Evolutionary conservation across 2,329 filamentous ascomycete species (phyloP).

Genomic region (Harringtonia lauricola): DNA sequence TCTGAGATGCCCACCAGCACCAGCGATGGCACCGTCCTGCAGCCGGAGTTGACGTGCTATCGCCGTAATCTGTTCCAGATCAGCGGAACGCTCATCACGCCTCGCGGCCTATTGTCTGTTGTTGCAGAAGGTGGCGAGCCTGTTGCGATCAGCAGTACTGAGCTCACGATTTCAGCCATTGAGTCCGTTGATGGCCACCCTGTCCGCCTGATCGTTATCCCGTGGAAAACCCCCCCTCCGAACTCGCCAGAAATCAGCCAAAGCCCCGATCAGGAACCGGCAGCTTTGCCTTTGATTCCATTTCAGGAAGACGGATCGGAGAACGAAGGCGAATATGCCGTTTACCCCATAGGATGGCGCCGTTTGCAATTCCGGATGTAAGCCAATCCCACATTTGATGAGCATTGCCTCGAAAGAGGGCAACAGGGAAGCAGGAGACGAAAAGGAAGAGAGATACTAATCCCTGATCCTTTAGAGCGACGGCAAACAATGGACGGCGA

Average conservation of each 20-base stretch:
- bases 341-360: slow-evolving; percentile 90
- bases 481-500: slow-evolving; percentile 87
- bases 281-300: slow-evolving; percentile 63
- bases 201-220: slow-evolving; percentile 90
- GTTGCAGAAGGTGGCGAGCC: slow-evolving; percentile 77
- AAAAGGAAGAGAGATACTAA: background rate
- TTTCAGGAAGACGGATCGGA: slow-evolving; percentile 49
- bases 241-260: slow-evolving; percentile 58
- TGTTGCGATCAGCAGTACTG: slow-evolving; percentile 70
- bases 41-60: slow-evolving; percentile 88
- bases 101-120: slow-evolving; percentile 66
- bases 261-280: slow-evolving; percentile 70
- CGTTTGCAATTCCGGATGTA: slow-evolving; percentile 80
- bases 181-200: slow-evolving; percentile 90
- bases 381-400: slow-evolving; percentile 17
- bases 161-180: slow-evolving; percentile 82
- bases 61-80: slow-evolving; percentile 93
- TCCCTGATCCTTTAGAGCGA: slow-evolving; percentile 47
- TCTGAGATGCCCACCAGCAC: slow-evolving; percentile 63
- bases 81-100: slow-evolving; percentile 76
- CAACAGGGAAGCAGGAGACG: background rate
- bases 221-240: slow-evolving; percentile 90
- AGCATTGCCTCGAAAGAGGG: too few relatives aligned
- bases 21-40: slow-evolving; percentile 45
- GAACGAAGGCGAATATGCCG: slow-evolving; percentile 68